Percentiles rank a stretch among this genome's conserved stretches.
phyloP scores from a whole-genome alignment of 371 early-diverging fungal species.

The Syncephalastrum monosporum region DNA sequence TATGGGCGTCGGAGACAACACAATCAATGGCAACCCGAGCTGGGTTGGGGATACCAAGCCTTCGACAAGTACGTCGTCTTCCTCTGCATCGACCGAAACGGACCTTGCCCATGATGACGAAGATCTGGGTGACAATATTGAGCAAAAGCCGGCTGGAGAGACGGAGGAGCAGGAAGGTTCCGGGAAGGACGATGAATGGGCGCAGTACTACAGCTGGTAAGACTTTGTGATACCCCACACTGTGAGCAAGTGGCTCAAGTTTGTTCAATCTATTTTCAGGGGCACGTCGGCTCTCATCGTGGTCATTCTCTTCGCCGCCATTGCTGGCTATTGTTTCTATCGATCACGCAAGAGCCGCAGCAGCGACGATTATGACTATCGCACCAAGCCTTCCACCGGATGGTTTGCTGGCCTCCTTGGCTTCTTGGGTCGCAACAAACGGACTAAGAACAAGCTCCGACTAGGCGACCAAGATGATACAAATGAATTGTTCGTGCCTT shows the following conservation, averaged over 20 bases:
- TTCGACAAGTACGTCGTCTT: not conserved
- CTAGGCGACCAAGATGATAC: conserved; percentile 43
- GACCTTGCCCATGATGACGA: not conserved
- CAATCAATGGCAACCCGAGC: conserved; percentile 32
- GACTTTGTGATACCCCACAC: not conserved
- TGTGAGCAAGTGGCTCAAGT: not conserved
- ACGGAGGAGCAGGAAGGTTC: not conserved
- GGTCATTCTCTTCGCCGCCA: conserved; percentile 23
- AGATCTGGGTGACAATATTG: not conserved
- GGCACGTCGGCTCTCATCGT: conserved; percentile 32
- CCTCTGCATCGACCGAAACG: not conserved
- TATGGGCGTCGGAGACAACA: conserved; percentile 52
- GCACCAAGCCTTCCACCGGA: not conserved
- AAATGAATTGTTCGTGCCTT: conserved; percentile 43
- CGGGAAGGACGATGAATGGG: conserved; percentile 12
- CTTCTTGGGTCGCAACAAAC: conserved; percentile 7
- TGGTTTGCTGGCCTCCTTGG: conserved; percentile 1
- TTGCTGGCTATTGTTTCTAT: conserved; percentile 36
- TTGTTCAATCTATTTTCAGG: conserved; percentile 9
- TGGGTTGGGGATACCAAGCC: conserved; percentile 23
- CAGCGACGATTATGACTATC: not conserved
- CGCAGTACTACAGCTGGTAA: conserved; percentile 25
- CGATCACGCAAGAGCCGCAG: conserved; percentile 5
- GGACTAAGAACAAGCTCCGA: conserved; percentile 23
- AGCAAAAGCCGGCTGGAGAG: not conserved